These are phyloP conservation scores for Eucalyptus urophylla DNA, from an alignment of 345 rosid species.

Conservation along the genomic window DNA sequence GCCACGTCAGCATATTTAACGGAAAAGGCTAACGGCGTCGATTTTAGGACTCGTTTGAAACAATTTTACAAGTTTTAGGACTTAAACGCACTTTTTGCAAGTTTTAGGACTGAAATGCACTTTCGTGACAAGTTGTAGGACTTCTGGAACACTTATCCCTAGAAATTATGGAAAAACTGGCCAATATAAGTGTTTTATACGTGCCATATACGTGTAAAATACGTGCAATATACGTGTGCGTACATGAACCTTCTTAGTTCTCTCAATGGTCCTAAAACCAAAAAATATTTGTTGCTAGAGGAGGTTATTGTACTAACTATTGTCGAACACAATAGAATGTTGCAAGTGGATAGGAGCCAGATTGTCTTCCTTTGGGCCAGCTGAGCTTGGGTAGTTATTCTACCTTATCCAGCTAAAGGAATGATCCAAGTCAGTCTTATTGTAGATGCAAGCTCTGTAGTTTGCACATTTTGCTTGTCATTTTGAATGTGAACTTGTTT, in stretches of 20 bases:
- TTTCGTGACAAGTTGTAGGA: too few relatives aligned
- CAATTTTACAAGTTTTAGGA: too few relatives aligned
- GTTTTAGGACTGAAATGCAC: too few relatives aligned
- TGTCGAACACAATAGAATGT: constrained; percentile 41
- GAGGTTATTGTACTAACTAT: constrained; percentile 54
- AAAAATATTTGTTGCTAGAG: neutral
- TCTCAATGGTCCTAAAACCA: neutral
- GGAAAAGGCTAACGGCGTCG: too few relatives aligned
- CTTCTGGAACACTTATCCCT: too few relatives aligned
- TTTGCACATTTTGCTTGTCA: constrained; percentile 50
- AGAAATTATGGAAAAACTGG: constrained; percentile 19
- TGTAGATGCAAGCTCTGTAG: constrained; percentile 55
- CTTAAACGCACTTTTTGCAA: too few relatives aligned
- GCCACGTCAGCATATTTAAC: too few relatives aligned
- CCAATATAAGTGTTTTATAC: neutral
- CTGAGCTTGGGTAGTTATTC: constrained; percentile 21
- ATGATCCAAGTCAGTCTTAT: constrained; percentile 42
- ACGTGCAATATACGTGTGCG: too few relatives aligned
- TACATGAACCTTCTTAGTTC: neutral
- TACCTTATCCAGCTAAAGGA: constrained; percentile 30
- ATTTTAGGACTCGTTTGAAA: too few relatives aligned
- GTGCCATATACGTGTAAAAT: too few relatives aligned
- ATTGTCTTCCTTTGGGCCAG: constrained; percentile 33
- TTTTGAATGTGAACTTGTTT: constrained; percentile 52
- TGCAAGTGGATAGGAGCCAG: constrained; percentile 49